Base-by-base conservation (phyloP, 2,329 filamentous ascomycete species). In the Parafenestella ontariensis region DNA sequence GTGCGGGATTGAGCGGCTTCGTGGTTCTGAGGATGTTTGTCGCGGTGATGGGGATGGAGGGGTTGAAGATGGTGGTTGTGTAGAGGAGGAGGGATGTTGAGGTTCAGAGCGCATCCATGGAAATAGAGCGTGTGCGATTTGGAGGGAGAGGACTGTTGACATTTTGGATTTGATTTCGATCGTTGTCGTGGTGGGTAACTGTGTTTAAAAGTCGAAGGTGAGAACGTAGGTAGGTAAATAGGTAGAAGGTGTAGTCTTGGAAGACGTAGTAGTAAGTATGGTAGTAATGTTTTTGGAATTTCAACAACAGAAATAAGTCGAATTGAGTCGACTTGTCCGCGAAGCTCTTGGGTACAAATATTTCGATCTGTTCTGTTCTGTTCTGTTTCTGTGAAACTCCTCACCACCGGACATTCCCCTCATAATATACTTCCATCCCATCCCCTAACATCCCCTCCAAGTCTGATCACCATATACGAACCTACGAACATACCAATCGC, bases 121-220 rank as follows among this genome's bases (percentile, higher is more conserved):
- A 15, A 56, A 56, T 9, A 56, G 39, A 2, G 52, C 47, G 33
- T 46, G 47, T 15, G 49, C 48, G 24, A 56, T 52, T 45, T 56
- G 45, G 36, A 56, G 45, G 2, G 52, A 48, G 37, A 56, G 48
- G 31, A 50, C 47, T 11, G 42, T 44, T 5, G 52, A 50, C 52
- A 56, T 55, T 9, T 44, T 21, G 37, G 26, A 26, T 15, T 20
- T 23, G 40, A 18, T 6, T 39, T 13, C 7, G 36, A 3, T 21
- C 2, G 2, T 39, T 21, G 36, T 21, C 10, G 18, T 18, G 10
- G 34, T 18, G 9, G 18, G 34, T 37, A 37, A 17, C 3, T 7
- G 6, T 8, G 18, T 37, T n/a, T 9, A 18, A 37, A 18, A 18
- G 13, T 37, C 15, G 9, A 5, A 9, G 34, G 7, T 21, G 36